Conservation (phyloP, 305 asterid species). For the Nicotiana rustica region DNA sequence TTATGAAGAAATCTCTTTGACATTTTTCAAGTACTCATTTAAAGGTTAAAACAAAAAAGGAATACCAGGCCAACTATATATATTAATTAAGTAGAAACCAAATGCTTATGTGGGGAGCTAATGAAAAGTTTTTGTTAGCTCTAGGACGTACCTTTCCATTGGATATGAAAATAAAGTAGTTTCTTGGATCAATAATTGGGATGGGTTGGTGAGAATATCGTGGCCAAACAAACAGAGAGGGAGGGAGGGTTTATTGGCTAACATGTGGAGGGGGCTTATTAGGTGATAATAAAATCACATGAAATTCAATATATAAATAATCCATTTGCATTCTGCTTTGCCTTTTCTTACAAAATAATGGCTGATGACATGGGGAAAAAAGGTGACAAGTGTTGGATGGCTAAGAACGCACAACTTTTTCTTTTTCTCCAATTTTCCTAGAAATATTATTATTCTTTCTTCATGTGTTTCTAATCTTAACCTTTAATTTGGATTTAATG, state of each 20-base stretch:
- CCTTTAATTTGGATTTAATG: not conserved
- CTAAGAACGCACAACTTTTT: slow-evolving; percentile 32
- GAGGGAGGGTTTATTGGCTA: slow-evolving; percentile 41
- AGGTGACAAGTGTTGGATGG: slow-evolving; percentile 55
- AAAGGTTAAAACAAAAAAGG: not conserved
- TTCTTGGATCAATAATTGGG: slow-evolving; percentile 46
- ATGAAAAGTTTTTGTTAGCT: slow-evolving; percentile 9
- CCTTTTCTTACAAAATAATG: slow-evolving; percentile 36
- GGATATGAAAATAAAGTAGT: slow-evolving; percentile 42
- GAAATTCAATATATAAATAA: slow-evolving; percentile 37
- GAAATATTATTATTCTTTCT: not conserved
- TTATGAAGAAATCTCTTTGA: slow-evolving; percentile 11
- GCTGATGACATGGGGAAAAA: slow-evolving; percentile 38
- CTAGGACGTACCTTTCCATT: slow-evolving; percentile 33
- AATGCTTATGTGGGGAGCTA: not conserved
- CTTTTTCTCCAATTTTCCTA: not conserved
- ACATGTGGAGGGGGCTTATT: slow-evolving; percentile 46
- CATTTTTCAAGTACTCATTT: not conserved
- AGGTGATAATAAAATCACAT: slow-evolving; percentile 47
- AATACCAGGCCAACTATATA: not conserved
- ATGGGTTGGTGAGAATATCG: slow-evolving; percentile 43
- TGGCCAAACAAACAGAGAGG: slow-evolving; percentile 39
- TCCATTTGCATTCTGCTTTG: slow-evolving; percentile 31
- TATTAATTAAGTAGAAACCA: not conserved
- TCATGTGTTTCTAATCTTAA: slow-evolving; percentile 2